phyloP scores from a whole-genome alignment of 208 protist species.

The Sergeia podlipaevii region DNA sequence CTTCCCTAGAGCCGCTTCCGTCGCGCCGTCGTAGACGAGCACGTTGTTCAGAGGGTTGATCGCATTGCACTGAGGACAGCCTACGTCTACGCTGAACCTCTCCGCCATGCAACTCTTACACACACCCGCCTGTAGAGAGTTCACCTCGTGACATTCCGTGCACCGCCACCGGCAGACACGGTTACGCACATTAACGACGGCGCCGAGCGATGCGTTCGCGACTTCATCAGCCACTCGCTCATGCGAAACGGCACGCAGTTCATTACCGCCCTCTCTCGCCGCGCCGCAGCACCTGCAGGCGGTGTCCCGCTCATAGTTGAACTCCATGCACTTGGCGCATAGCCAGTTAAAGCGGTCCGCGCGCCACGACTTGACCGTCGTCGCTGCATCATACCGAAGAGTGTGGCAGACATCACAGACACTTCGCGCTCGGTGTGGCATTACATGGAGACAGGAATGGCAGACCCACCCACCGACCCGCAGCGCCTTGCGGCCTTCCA shows the following conservation, averaged over 20 bases:
- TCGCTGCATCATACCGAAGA: constrained; percentile 42
- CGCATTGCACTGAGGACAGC: constrained; percentile 34
- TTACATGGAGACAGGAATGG: constrained; percentile 29
- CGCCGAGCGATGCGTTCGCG: constrained; percentile 22
- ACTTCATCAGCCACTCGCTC: constrained; percentile 39
- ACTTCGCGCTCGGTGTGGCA: constrained; percentile 28
- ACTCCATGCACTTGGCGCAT: constrained; percentile 45
- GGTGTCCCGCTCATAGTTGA: constrained; percentile 21
- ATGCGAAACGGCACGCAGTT: constrained; percentile 12
- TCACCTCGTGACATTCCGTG: constrained; percentile 47
- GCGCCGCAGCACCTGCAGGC: constrained; percentile 41
- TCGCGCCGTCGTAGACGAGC: constrained; percentile 27
- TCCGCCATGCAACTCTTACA: constrained; percentile 55
- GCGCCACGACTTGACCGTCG: constrained; percentile 11
- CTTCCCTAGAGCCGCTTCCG: no score
- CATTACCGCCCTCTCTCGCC: not conserved
- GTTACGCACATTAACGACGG: constrained; percentile 55
- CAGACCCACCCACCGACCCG: constrained; percentile 56
- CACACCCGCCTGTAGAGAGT: constrained; percentile 40
- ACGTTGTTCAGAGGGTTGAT: constrained; percentile 29
- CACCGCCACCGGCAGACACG: constrained; percentile 64
- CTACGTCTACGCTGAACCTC: constrained; percentile 44
- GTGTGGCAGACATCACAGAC: constrained; percentile 46
- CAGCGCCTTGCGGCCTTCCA: constrained; percentile 24
- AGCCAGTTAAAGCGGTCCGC: constrained; percentile 20